These are phyloP conservation scores for Myxozyma sirexii DNA, from an alignment of 805 yeast genomes.

Conservation along the genomic window DNA sequence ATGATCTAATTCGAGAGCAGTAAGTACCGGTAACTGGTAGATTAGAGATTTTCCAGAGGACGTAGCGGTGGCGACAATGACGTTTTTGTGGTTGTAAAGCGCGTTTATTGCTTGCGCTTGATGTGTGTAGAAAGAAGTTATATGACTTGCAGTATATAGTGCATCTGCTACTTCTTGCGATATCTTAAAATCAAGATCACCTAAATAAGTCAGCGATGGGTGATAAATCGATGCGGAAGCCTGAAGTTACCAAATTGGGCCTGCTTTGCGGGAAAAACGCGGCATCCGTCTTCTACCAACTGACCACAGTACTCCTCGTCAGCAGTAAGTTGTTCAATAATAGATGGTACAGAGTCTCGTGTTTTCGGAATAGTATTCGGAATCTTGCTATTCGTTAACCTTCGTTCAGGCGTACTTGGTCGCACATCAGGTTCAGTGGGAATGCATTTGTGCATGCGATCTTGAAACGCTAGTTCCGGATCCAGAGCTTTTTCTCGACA, in stretches of 20 bases:
- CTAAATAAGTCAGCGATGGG: conserved; percentile 2
- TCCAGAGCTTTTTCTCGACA: conserved; percentile 15
- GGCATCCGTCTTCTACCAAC: conserved; percentile 55
- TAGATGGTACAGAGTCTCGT: conserved; percentile 51
- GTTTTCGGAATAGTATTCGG: conserved; percentile 36
- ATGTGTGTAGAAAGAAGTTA: conserved; percentile 68
- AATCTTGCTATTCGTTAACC: neutral
- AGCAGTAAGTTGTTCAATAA: conserved; percentile 54
- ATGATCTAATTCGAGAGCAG: conserved; percentile 48
- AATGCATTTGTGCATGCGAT: conserved; percentile 2
- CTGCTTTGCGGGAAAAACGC: conserved; percentile 48
- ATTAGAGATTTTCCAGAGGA: conserved; percentile 95
- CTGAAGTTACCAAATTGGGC: conserved; percentile 46
- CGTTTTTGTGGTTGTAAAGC: conserved; percentile 56
- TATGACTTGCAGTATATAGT: conserved; percentile 51
- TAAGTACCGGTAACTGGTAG: conserved; percentile 82
- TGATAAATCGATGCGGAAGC: neutral
- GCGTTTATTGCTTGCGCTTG: conserved; percentile 77
- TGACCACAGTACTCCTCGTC: conserved; percentile 62
- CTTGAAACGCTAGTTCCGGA: conserved; percentile 20
- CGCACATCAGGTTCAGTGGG: conserved; percentile 9
- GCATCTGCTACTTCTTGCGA: conserved; percentile 58
- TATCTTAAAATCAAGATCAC: conserved; percentile 49
- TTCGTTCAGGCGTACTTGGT: neutral
- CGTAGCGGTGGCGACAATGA: conserved; percentile 90